Percentiles rank a stretch among this genome's conserved stretches.
These are phyloP conservation scores for Smallanthus sonchifolius DNA, from an alignment of 129 eudicot species.

Conservation along the genomic window DNA sequence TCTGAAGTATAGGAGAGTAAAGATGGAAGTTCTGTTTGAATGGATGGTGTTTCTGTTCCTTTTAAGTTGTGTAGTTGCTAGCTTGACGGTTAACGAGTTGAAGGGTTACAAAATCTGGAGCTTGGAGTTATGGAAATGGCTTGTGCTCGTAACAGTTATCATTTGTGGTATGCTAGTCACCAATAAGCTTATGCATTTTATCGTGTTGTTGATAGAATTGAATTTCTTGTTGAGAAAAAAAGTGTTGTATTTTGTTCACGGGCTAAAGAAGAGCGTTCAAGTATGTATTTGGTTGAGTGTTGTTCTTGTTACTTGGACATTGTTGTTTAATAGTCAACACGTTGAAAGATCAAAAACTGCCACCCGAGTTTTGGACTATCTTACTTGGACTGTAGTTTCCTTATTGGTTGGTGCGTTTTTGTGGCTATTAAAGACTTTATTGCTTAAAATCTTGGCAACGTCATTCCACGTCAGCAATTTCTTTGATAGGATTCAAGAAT, in stretches of 20 bases:
- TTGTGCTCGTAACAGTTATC: conserved; percentile 57
- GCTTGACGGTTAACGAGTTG: conserved; percentile 50
- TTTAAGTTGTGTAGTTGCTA: conserved; percentile 50
- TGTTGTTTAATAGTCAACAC: conserved; percentile 38
- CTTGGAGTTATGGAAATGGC: conserved; percentile 76
- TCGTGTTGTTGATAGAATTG: conserved; percentile 71
- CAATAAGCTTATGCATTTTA: conserved; percentile 59
- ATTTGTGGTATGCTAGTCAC: conserved; percentile 72
- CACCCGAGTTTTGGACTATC: conserved; percentile 38
- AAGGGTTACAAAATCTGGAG: conserved; percentile 35
- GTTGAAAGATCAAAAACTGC: conserved; percentile 34
- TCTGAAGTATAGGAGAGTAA: conserved; percentile 51
- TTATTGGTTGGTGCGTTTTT: conserved; percentile 59
- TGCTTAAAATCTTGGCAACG: conserved; percentile 72
- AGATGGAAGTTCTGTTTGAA: conserved; percentile 50
- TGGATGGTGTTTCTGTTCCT: conserved; percentile 56
- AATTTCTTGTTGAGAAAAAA: conserved; percentile 74
- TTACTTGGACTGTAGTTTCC: conserved; percentile 66
- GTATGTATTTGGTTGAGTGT: conserved; percentile 71
- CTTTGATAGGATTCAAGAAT: conserved; percentile 91
- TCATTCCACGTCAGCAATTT: conserved; percentile 84
- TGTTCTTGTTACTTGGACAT: conserved; percentile 75
- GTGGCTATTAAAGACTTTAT: conserved; percentile 76
- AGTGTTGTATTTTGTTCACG: conserved; percentile 77
- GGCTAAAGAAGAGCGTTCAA: conserved; percentile 69